A percentile compares a stretch with the other conserved stretches of the same genome.
These are phyloP conservation scores for Digitaria exilis DNA, from an alignment of 202 grass and related monocot genomes.

Conservation along the genomic window DNA sequence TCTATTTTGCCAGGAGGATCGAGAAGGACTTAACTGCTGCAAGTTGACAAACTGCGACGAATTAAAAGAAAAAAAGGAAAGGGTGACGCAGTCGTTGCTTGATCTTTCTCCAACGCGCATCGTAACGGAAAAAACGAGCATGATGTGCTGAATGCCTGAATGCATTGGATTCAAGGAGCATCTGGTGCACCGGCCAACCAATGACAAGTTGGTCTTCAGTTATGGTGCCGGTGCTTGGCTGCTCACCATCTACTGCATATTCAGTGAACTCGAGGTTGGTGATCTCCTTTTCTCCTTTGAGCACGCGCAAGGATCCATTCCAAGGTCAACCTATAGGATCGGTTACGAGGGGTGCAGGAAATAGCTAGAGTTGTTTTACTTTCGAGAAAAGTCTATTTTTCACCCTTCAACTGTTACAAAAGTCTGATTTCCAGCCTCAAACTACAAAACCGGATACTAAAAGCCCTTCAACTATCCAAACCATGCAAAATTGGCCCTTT, in stretches of 20 bases:
- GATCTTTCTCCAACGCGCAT: conserved; percentile 14
- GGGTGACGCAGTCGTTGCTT: background rate
- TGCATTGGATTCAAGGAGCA: background rate
- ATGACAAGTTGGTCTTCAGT: background rate
- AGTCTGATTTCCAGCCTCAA: no score
- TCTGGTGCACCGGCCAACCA: conserved; percentile 17
- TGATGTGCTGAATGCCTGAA: background rate
- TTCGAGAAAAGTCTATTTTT: no score
- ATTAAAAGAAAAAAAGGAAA: background rate
- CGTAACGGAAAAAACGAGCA: conserved; percentile 32
- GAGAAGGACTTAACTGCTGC: conserved; percentile 14
- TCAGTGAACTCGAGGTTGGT: background rate
- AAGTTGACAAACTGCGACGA: conserved; percentile 38
- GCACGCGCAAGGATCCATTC: background rate
- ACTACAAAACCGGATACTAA: no score
- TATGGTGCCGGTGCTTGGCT: background rate
- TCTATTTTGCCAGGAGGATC: background rate
- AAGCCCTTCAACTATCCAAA: no score
- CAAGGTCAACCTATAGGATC: conserved; percentile 1
- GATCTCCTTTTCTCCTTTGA: background rate
- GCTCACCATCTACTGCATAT: background rate
- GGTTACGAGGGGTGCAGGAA: no score
- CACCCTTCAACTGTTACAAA: no score
- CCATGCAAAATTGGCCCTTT: no score
- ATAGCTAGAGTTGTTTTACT: no score